Base-by-base conservation (phyloP, 768 basidiomycete species). In the Kwoniella pini region DNA sequence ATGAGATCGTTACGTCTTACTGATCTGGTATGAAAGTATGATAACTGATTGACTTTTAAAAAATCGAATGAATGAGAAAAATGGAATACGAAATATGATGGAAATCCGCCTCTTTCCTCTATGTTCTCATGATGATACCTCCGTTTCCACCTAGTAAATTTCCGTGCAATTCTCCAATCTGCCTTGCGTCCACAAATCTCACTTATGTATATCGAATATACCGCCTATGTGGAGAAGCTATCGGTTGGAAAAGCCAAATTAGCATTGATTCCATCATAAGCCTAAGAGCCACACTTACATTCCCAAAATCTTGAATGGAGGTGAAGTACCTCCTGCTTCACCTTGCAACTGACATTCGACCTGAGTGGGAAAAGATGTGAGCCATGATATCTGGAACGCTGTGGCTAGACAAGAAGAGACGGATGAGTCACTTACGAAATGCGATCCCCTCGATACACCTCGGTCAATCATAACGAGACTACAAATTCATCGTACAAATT, bases 251-350 rank as follows among this genome's bases (percentile, higher is more conserved):
- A 24, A 1, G 44, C 1, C 3, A 12, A 42, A 19, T 26, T 12
- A 39, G 24, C 40, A 21, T 2, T 52, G 26, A 9, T 54, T 30
- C 22, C n/a, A n/a, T 24, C 22, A 26, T n/a, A 12, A 22, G 31
- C 26, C 12, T 11, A 40, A n/a, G 6, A 22, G 24, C 15, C 11
- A 15, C 33, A 91, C 81, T 76, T 93, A 96, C 65, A 97, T 83
- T 39, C 95, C 95, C 31, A 96, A 84, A 64, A 98, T 86, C 81
- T 89, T 95, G 83, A 97, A 97, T 44, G 85, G 81, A 7, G 88
- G 84, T 7, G 93, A 87, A 54, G 81, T 81, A 71, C 85, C 81
- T 1, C 91, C 92, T 71, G 95, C 92, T 74, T 93, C 90, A 2
- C 95, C 95, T 69, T 88, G 69, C 42, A 96, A 79, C 76, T 87